Evolutionary conservation across 768 basidiomycete genomes (phyloP).

Genomic region (Pleurotus ostreatus): DNA sequence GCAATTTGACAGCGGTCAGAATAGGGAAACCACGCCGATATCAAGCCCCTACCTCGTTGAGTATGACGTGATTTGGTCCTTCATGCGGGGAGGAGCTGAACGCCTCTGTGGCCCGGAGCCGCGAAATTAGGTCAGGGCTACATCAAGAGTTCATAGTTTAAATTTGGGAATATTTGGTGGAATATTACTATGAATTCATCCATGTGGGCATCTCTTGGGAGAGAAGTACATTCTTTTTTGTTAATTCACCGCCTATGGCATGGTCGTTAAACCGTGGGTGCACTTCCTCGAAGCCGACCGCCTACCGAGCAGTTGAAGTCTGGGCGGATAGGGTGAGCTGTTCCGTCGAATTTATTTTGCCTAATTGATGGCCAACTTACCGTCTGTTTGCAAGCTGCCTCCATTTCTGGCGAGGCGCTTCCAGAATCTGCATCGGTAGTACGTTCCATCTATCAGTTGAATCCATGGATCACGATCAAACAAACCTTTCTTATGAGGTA

Average conservation of each 20-base stretch:
- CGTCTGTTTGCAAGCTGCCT: slow-evolving; percentile 69
- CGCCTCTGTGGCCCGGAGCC: slow-evolving; percentile 59
- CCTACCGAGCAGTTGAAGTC: slow-evolving; percentile 73
- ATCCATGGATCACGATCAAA: too few relatives aligned
- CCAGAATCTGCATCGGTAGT: slow-evolving; percentile 52
- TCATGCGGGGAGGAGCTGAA: slow-evolving; percentile 63
- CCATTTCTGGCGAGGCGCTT: slow-evolving; percentile 81
- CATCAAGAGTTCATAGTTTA: neutral
- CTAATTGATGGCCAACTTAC: slow-evolving; percentile 30
- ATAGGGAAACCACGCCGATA: neutral
- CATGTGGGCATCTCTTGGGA: slow-evolving; percentile 69
- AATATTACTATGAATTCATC: slow-evolving; percentile 58
- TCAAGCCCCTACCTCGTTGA: slow-evolving; percentile 65
- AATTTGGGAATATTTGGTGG: too few relatives aligned
- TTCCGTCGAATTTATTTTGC: neutral
- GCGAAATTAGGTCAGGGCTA: slow-evolving; percentile 75
- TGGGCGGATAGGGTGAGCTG: slow-evolving; percentile 20
- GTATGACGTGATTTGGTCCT: slow-evolving; percentile 82
- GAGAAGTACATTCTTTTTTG: slow-evolving; percentile 64
- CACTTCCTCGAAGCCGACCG: slow-evolving; percentile 2
- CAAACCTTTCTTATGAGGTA: slow-evolving; percentile 73
- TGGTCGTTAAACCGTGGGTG: neutral
- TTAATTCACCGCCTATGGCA: slow-evolving; percentile 65
- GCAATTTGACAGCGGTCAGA: slow-evolving; percentile 1
- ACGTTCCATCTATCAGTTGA: too few relatives aligned